Base-by-base conservation (phyloP, 2,329 filamentous ascomycete genomes). In the Aspergillus candidus region DNA sequence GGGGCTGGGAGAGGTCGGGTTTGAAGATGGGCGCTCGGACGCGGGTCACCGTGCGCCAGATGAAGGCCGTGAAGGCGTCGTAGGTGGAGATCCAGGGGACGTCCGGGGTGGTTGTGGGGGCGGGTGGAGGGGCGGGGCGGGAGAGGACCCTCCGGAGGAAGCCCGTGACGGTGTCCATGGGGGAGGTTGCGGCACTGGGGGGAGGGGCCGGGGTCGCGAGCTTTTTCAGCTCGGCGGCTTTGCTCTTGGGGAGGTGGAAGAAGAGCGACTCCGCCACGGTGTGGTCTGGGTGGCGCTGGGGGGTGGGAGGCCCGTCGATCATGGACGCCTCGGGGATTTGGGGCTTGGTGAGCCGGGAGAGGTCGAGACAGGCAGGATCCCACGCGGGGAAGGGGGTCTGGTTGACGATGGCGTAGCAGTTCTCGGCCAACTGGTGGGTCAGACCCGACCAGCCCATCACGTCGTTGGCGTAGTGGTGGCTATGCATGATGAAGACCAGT, bases 171-270 rank as follows among this genome's bases (percentile, higher is more conserved):
- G 22, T 27, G 22, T 27, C 22, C 22, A 27, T 3, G 2, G 8
- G 22, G 22, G 22, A 27, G 22, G 22, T 10, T 10, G 22, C 2
- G 6, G 2, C 22, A 7, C 22, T 27, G 7, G 22, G 7, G 3
- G 22, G 22, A 27, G 22, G 22, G 2, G 22, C 22, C 22, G 68
- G 65, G 1, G 38, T 54, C 0, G 68, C 69, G 1, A 64, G 54
- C 10, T 47, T 51, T 46, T 74, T 74, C 4, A 75, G 52, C 38
- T 63, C 51, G 0, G 62, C 62, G 0, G 66, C 66, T 44, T 72
- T 73, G 53, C 69, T 72, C 48, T 65, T 66, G 3, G 71, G 67
- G 0, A 73, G 56, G 41, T 74, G 71, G 46, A 73, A 72, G 1
- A 73, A 58, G 0, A 71, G 55, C 1, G 48, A 60, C 33, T 48